Percentiles rank a stretch among this genome's conserved stretches.
Conservation (phyloP, 2,329 filamentous ascomycete species). For the Aschersonia sp. region DNA sequence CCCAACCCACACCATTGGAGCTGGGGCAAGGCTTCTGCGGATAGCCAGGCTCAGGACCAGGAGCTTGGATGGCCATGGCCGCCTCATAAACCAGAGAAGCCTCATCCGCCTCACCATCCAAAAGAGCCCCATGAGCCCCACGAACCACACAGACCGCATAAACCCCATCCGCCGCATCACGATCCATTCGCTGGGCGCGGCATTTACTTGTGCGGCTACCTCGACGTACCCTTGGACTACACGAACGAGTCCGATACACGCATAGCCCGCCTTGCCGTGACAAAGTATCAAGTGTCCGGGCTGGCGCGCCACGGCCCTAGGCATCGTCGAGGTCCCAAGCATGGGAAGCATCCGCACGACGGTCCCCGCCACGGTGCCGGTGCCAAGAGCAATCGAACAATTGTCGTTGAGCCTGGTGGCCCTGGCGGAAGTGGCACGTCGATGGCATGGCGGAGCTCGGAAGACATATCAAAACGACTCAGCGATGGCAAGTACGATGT, state of each 20-base stretch:
- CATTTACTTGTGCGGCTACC: conserved; percentile 32
- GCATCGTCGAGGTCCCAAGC: conserved; percentile 2
- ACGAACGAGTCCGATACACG: conserved; percentile 26
- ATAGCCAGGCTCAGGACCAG: neutral
- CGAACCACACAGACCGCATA: neutral
- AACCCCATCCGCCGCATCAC: conserved; percentile 1
- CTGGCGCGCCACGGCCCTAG: conserved; percentile 13
- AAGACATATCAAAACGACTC: conserved; percentile 23
- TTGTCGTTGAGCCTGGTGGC: conserved; percentile 35
- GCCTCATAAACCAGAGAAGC: neutral
- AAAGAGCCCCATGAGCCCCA: neutral
- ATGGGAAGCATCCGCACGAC: neutral
- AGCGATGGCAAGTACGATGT: conserved; percentile 29
- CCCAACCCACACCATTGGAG: conserved; percentile 29
- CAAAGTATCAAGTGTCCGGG: conserved; percentile 32
- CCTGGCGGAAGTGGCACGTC: conserved; percentile 32
- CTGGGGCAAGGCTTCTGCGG: conserved; percentile 20
- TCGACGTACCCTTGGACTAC: conserved; percentile 33
- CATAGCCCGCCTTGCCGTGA: conserved; percentile 31
- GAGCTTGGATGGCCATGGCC: neutral
- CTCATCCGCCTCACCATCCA: neutral
- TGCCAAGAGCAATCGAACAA: conserved; percentile 28
- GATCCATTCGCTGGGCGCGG: conserved; percentile 23
- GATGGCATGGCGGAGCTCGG: conserved; percentile 22
- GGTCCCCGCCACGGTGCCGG: conserved; percentile 8